Evolutionary conservation across 257 asterid species (phyloP).

Genomic region (Sherardia arvensis): DNA sequence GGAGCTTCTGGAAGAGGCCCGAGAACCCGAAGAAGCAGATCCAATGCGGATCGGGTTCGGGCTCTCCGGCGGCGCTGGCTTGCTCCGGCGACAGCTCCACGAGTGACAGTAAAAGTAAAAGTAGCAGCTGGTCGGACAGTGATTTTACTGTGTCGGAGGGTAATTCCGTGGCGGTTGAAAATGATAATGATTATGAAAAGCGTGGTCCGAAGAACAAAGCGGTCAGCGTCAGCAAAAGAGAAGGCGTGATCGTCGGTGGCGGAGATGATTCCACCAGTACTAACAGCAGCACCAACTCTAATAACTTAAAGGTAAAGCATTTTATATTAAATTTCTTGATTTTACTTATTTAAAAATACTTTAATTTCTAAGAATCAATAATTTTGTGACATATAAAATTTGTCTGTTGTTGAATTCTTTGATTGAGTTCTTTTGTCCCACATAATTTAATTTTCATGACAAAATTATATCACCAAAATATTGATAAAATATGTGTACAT

Average conservation of each 20-base stretch:
- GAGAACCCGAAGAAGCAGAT: constrained; percentile 42
- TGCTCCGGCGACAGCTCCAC: constrained; percentile 17
- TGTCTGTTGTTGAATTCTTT: constrained; percentile 9
- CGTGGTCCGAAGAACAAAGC: constrained; percentile 5
- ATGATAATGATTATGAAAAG: neutral
- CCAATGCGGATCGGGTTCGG: neutral
- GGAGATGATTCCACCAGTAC: constrained; percentile 32
- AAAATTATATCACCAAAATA: neutral
- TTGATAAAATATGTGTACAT: neutral
- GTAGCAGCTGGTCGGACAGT: constrained; percentile 44
- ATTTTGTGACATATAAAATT: neutral
- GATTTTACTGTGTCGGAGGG: constrained; percentile 42
- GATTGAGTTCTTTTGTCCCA: neutral
- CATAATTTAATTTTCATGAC: neutral
- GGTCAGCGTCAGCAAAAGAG: constrained; percentile 18
- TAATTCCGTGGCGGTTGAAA: constrained; percentile 2
- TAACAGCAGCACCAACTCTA: constrained; percentile 28
- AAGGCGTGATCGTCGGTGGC: constrained; percentile 30
- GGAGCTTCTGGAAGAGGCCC: constrained; percentile 51
- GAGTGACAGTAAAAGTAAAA: constrained; percentile 24
- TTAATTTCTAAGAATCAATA: too few relatives aligned
- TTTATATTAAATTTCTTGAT: too few relatives aligned
- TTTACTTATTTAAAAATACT: neutral
- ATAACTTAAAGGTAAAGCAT: constrained; percentile 33
- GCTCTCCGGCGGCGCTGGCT: constrained; percentile 10